Evolutionary conservation across 2,329 filamentous ascomycete species (phyloP), one percentile per base, ranked within the genome.

Genomic region (Passalora sequoiae): DNA sequence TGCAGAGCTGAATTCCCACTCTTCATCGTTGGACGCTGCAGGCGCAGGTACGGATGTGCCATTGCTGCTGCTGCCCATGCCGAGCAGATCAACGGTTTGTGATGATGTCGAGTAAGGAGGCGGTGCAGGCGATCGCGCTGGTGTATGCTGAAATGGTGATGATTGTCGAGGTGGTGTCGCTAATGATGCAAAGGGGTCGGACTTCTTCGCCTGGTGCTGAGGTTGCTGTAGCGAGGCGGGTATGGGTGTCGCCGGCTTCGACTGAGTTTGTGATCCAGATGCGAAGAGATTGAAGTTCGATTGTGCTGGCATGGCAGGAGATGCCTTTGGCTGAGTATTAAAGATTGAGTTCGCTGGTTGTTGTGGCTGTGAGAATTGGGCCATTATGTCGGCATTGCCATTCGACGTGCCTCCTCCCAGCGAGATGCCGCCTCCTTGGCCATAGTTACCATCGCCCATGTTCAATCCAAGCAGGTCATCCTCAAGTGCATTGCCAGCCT

Each of bases 1-100:
- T 0, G 91, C 83, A 0, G 91, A 97, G 3, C 86, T 81, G 64
- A 97, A 97, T 17, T 81, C 85, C 89, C 91, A 97, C 60, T 97
- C 91, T 52, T 97, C 91, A 38, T 96, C 91, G 33, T 33, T 43
- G 20, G 13, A 13, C 16, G 44, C n/a, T 15, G 47, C 24, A 2
- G 46, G 37, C 2, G 50, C 28, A 2, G 86, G 80, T 38, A 64
- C 55, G 5, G 63, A 49, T 70, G 71, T 43, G 20, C 51, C 49
- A 29, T 53, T 54, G 44, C 47, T 49, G 44, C 47, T 49, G 29
- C 31, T 44, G 69, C 59, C 33, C 51, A 59, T 51, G 45, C 58
- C 60, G 4, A 58, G 48, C 15, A 58, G 51, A 53, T 59, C 56
- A 31, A 62, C 36, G n/a, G 40, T 40, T n/a, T 37, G 35, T 12